Percentiles rank a stretch among this genome's conserved stretches.
Conservation (phyloP, 768 basidiomycete species). For the Agrocybe praecox region DNA sequence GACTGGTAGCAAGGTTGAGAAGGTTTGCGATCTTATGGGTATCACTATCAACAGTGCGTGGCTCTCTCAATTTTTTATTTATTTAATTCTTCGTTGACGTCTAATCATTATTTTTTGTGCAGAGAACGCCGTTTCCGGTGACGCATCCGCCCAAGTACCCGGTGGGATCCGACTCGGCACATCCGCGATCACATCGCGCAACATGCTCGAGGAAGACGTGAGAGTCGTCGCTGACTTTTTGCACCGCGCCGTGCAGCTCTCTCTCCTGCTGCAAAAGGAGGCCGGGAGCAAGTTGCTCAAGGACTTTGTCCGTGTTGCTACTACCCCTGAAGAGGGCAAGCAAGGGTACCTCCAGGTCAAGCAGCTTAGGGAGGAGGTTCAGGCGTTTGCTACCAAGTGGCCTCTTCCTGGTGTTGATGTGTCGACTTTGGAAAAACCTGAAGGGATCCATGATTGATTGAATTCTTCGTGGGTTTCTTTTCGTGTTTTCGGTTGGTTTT, state of each 20-base stretch:
- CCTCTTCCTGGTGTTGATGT: constrained; percentile 88
- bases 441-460: constrained; percentile 55
- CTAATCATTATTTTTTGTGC: constrained; percentile 1
- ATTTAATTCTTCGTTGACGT: background rate
- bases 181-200: constrained; percentile 90
- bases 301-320: constrained; percentile 90
- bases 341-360: constrained; percentile 71
- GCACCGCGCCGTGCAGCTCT: constrained; percentile 92
- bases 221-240: constrained; percentile 88
- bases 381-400: constrained; percentile 81
- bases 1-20: constrained; percentile 99
- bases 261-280: constrained; percentile 89
- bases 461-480: background rate
- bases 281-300: constrained; percentile 93
- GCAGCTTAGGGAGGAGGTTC: constrained; percentile 80
- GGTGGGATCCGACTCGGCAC: constrained; percentile 98
- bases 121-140: constrained; percentile 98
- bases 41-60: constrained; percentile 93
- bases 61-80: background rate
- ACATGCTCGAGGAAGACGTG: constrained; percentile 90
- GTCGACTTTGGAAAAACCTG: constrained; percentile 51
- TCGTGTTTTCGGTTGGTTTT: background rate
- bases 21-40: constrained; percentile 94
- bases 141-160: constrained; percentile 92
- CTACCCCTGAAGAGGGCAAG: constrained; percentile 66